phyloP scores from a whole-genome alignment of 164 flowering plant species.

The Taxillus chinensis region DNA sequence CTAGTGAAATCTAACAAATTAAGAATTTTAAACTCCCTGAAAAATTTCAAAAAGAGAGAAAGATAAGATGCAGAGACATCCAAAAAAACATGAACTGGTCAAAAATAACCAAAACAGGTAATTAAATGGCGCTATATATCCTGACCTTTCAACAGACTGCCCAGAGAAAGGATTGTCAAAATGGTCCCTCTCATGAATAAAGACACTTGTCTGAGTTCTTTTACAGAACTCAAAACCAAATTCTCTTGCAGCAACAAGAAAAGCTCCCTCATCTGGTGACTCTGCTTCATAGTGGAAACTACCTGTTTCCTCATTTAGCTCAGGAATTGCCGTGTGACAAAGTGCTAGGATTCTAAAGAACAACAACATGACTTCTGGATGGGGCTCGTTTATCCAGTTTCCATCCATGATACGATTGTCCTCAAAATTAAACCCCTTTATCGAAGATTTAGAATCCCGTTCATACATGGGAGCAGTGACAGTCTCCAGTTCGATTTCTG shows the following conservation, averaged over 20 bases:
- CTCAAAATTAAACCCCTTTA: slow-evolving; percentile 33
- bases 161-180: slow-evolving; percentile 11
- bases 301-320: slow-evolving; percentile 15
- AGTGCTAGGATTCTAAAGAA: slow-evolving; percentile 35
- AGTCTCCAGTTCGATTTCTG: too few species aligned
- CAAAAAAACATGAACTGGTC: background rate
- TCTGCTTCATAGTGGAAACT: slow-evolving; percentile 32
- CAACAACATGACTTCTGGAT: slow-evolving; percentile 15
- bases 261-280: slow-evolving; percentile 41
- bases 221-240: slow-evolving; percentile 31
- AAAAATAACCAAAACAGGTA: background rate
- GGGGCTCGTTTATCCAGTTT: slow-evolving; percentile 20
- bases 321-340: slow-evolving; percentile 42
- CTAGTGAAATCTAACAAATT: slow-evolving; percentile 58
- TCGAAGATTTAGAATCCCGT: background rate
- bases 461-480: too few species aligned
- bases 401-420: slow-evolving; percentile 24
- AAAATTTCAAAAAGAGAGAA: slow-evolving; percentile 5
- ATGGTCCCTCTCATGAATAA: slow-evolving; percentile 30
- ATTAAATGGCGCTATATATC: too few species aligned
- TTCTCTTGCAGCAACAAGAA: slow-evolving; percentile 34
- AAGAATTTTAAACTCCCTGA: slow-evolving; percentile 52
- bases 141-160: slow-evolving; percentile 35
- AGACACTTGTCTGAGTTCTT: slow-evolving; percentile 34
- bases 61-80: slow-evolving; percentile 3